Evolutionary conservation across 768 basidiomycete genomes (phyloP), one percentile per base, ranked within the genome.

Genomic region (Paxillus rubicundulus): DNA sequence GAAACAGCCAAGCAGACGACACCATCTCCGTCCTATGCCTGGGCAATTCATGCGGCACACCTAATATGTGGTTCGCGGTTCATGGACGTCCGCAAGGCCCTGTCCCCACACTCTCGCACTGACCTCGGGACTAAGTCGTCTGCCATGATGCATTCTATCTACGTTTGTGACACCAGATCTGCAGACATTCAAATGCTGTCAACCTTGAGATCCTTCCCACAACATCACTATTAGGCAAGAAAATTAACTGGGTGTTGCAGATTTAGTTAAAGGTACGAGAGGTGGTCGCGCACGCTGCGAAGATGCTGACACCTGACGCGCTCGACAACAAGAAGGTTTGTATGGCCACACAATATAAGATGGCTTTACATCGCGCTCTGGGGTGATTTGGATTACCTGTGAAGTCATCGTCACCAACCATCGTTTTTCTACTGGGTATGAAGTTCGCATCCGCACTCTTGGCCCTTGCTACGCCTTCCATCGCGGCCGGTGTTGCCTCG

Each of bases 401-500:
- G 33, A 14, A 18, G n/a, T 9, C 46, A 48, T 30, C 27, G 7
- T 28, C 24, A 18, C 32, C 38, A 33, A 28, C 34, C 38, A 57
- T 54, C 53, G 17, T 42, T 21, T 38, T 27, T 41, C 44, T 54
- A 21, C 47, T 17, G 5, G n/a, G 24, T 38, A 42, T 45, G 10
- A 38, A 47, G 39, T 41, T 65, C 9, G 51, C 36, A 1, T 53
- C 47, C 2, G 37, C 54, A 17, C 6, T 59, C n/a, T 32, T 65
- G 47, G 47, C 58, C 5, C 33, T 66, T 18, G 37, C 45, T 17
- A 21, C 42, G 8, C 45, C 53, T 2, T 50, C 55, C 13, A 24
- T 50, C 36, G 53, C 54, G 6, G 28, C 47, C 12, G 73, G 68
- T 10, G 60, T 75, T 4, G 52, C 57, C 20, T 68, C 72, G 0